Evolutionary conservation across 352 stramenopile species (phyloP).

Genomic region (Lagenidium giganteum): DNA sequence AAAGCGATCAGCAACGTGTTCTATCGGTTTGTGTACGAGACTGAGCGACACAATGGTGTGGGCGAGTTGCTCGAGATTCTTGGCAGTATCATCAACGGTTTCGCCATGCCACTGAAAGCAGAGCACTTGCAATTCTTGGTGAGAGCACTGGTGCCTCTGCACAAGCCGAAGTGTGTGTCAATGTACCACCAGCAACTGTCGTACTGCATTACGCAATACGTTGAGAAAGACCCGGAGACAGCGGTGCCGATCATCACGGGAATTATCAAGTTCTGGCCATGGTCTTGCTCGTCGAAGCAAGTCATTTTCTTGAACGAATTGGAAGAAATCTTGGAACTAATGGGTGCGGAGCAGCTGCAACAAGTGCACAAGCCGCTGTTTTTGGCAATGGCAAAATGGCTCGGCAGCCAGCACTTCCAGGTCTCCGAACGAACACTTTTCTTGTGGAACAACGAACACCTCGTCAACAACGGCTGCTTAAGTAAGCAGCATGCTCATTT

Average conservation of each 20-base stretch:
- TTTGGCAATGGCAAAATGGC: constrained; percentile 71
- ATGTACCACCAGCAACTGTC: constrained; percentile 98
- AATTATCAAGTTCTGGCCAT: constrained; percentile 95
- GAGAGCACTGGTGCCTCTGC: constrained; percentile 93
- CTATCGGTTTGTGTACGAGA: constrained; percentile 98
- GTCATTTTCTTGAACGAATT: constrained; percentile 97
- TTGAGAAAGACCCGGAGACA: constrained; percentile 98
- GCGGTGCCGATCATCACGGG: constrained; percentile 92
- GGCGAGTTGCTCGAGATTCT: constrained; percentile 98
- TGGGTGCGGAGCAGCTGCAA: constrained; percentile 78
- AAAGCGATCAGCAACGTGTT: constrained; percentile 98
- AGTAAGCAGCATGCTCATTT: constrained; percentile 90
- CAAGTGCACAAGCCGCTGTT: constrained; percentile 79
- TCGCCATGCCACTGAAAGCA: constrained; percentile 97
- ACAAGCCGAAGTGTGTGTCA: constrained; percentile 92
- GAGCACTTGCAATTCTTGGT: constrained; percentile 96
- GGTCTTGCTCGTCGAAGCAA: constrained; percentile 84
- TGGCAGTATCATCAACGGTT: constrained; percentile 99
- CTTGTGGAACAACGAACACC: constrained; percentile 98
- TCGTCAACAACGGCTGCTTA: constrained; percentile 93
- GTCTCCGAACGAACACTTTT: constrained; percentile 96
- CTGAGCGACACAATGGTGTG: constrained; percentile 92
- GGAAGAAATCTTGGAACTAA: constrained; percentile 97
- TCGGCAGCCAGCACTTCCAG: constrained; percentile 96
- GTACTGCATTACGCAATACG: constrained; percentile 99